Evolutionary conservation across 352 stramenopile species (phyloP).

Genomic region (Poterioochromonas sp.): DNA sequence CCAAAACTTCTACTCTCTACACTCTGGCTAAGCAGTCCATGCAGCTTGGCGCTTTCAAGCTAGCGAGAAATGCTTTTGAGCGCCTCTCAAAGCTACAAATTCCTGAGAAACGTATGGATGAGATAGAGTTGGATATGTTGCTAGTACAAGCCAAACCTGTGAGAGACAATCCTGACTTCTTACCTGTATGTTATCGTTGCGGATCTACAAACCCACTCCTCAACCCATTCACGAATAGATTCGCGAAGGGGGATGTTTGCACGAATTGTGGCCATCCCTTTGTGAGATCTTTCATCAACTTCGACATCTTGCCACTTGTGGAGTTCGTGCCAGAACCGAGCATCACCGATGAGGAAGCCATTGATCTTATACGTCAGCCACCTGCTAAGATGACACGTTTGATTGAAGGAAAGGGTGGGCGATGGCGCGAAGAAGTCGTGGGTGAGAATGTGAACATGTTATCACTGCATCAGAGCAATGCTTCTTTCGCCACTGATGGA

Average conservation of each 20-base stretch:
- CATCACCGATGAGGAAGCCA: slow-evolving; percentile 68
- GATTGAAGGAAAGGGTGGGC: slow-evolving; percentile 33
- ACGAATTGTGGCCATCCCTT: slow-evolving; percentile 85
- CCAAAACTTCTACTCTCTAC: slow-evolving; percentile 77
- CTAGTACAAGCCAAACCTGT: slow-evolving; percentile 81
- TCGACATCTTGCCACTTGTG: slow-evolving; percentile 86
- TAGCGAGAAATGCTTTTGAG: slow-evolving; percentile 81
- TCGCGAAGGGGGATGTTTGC: slow-evolving; percentile 64
- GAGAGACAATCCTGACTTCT: slow-evolving; percentile 76
- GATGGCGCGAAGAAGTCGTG: slow-evolving; percentile 50
- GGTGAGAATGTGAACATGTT: slow-evolving; percentile 60
- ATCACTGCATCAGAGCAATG: slow-evolving; percentile 53
- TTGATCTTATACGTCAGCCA: slow-evolving; percentile 59
- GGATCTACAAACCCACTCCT: slow-evolving; percentile 79
- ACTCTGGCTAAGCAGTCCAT: slow-evolving; percentile 80
- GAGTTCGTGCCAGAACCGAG: slow-evolving; percentile 68
- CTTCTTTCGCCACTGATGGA: slow-evolving; percentile 37
- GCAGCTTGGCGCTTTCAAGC: slow-evolving; percentile 77
- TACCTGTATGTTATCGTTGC: slow-evolving; percentile 87
- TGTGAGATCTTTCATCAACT: slow-evolving; percentile 83
- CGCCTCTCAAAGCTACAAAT: slow-evolving; percentile 76
- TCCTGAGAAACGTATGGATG: slow-evolving; percentile 62
- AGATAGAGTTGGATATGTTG: slow-evolving; percentile 80
- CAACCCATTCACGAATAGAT: slow-evolving; percentile 57
- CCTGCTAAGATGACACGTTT: slow-evolving; percentile 25